Base-by-base conservation (phyloP, 1,139 yeast species). In the Suhomyces guaymorum region DNA sequence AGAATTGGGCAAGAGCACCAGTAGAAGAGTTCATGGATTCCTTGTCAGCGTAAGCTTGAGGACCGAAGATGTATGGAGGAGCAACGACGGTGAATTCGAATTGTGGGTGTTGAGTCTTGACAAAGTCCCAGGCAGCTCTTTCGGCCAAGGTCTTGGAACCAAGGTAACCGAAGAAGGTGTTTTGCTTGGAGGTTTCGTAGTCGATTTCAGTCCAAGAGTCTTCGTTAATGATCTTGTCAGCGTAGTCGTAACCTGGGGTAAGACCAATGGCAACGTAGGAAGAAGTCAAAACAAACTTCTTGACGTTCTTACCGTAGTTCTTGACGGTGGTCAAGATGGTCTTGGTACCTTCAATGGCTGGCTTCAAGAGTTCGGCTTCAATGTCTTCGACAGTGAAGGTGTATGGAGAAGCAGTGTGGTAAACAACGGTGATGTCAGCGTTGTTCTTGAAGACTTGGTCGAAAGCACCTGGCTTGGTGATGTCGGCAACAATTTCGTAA, bases 81-180 rank as follows among this genome's bases (percentile, higher is more conserved):
- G 53, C 48, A 3, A 52, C 53, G 24, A 37, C 54, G 36, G 43
- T 38, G 4, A 59, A 59, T 36, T 49, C 48, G 18, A 52, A 37
- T 7, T 42, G 31, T 27, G 75, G 70, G 3, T 59, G 57, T 18
- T 61, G 49, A 7, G 44, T 42, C 30, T 61, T 48, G 16, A 70
- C 53, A 41, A 73, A 77, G 1, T 73, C 68, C 79, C 83, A 74
- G 1, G 78, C 81, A 1, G 75, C 71, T 38, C 54, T 52, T 50
- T 76, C 82, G 14, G 80, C 77, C 37, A 65, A 63, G 56, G 64
- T 70, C 53, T 77, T 77, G 7, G 81, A 74, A 1, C 70, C 78
- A 38, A 59, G 42, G 54, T 77, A 77, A 5, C 19, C 30, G 3
- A 13, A 12, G 21, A 27, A 11, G 5, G 21, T 32, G 12, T 11